These are phyloP conservation scores for Aureobasidium melanogenum DNA, from an alignment of 2,329 filamentous ascomycete species.

Conservation along the genomic window DNA sequence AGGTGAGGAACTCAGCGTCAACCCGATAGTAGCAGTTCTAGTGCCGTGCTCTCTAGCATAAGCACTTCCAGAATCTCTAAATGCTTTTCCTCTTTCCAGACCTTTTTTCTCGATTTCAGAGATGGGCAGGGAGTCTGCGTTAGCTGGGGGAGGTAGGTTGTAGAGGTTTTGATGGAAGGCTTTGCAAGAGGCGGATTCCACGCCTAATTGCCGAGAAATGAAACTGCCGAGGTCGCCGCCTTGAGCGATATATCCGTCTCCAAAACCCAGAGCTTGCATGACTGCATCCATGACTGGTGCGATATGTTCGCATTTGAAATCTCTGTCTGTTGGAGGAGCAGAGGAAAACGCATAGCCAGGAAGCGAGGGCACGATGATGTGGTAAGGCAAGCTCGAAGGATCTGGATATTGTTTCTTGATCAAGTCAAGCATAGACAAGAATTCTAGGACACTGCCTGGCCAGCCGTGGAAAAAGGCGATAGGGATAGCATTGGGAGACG, in stretches of 20 bases:
- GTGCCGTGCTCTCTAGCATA: slow-evolving; percentile 48
- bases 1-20: slow-evolving; percentile 45
- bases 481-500: slow-evolving; percentile 41
- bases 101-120: slow-evolving; percentile 30
- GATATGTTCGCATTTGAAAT: slow-evolving; percentile 34
- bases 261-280: slow-evolving; percentile 46
- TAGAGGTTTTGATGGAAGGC: slow-evolving; percentile 17
- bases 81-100: slow-evolving; percentile 31
- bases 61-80: slow-evolving; percentile 33
- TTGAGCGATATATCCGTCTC: slow-evolving; percentile 43
- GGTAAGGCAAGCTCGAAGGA: slow-evolving; percentile 44
- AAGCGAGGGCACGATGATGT: slow-evolving; percentile 48
- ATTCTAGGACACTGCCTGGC: slow-evolving; percentile 46
- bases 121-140: slow-evolving; percentile 18
- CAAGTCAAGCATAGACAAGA: slow-evolving; percentile 42
- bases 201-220: slow-evolving; percentile 36
- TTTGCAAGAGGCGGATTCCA: slow-evolving; percentile 38
- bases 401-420: slow-evolving; percentile 39
- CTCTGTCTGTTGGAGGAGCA: slow-evolving; percentile 36
- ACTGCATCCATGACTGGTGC: slow-evolving; percentile 42
- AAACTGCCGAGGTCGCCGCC: slow-evolving; percentile 49
- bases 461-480: slow-evolving; percentile 48
- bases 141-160: slow-evolving; percentile 18
- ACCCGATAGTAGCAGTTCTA: slow-evolving; percentile 47
- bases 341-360: slow-evolving; percentile 47